These are phyloP conservation scores for Leccinum variicolor DNA, from an alignment of 768 basidiomycete genomes.

Conservation along the genomic window DNA sequence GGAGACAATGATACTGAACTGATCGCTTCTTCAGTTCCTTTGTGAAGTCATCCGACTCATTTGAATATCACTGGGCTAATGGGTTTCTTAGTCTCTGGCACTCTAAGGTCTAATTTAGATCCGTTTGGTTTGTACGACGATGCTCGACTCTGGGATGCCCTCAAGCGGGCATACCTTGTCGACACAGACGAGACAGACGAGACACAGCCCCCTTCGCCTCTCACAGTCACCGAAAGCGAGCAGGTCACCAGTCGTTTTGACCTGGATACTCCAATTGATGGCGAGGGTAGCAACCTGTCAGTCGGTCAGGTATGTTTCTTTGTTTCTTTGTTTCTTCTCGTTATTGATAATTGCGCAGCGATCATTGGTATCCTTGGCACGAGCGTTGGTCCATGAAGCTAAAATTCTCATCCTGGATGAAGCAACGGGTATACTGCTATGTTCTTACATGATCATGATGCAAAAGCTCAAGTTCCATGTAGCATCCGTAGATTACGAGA, in stretches of 20 bases:
- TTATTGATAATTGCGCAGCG: conserved; percentile 50
- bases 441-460: neutral
- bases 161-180: conserved; percentile 80
- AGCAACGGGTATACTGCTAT: conserved; percentile 57
- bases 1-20: neutral
- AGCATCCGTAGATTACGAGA: conserved; percentile 87
- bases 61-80: conserved; percentile 6
- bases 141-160: conserved; percentile 82
- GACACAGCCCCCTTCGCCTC: conserved; percentile 19
- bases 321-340: neutral
- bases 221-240: conserved; percentile 36
- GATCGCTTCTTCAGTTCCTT: conserved; percentile 31
- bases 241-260: conserved; percentile 56
- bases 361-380: conserved; percentile 80
- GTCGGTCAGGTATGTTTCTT: conserved; percentile 45
- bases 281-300: conserved; percentile 82
- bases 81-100: conserved; percentile 58
- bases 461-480: neutral
- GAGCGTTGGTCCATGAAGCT: conserved; percentile 84
- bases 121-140: conserved; percentile 84
- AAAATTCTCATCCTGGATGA: conserved; percentile 88
- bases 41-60: conserved; percentile 24
- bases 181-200: conserved; percentile 42
- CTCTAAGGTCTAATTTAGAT: conserved; percentile 83
- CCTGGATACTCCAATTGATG: conserved; percentile 80